phyloP scores from a whole-genome alignment of 2,329 filamentous ascomycete genomes.

The Epichloe scottii region DNA sequence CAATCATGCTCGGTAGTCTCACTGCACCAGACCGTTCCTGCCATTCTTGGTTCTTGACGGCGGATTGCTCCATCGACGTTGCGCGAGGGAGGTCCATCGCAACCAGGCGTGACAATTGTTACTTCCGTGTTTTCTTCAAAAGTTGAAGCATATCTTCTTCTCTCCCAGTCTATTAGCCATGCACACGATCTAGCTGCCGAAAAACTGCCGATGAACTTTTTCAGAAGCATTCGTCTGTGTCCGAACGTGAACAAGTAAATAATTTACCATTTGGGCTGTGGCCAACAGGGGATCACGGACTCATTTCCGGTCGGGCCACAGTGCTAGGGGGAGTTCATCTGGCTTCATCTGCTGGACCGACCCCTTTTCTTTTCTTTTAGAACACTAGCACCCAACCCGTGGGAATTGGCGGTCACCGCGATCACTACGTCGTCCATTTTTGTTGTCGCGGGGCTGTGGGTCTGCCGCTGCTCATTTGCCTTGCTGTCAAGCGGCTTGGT shows the following conservation, averaged over 20 bases:
- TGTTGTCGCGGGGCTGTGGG: neutral
- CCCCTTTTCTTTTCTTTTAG: constrained; percentile 1
- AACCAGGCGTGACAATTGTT: no score
- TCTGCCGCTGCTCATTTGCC: neutral
- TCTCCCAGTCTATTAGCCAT: no score
- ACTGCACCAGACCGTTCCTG: neutral
- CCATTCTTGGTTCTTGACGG: neutral
- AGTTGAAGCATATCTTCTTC: no score
- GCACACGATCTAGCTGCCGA: no score
- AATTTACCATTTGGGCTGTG: neutral
- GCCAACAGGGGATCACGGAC: neutral
- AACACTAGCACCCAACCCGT: neutral
- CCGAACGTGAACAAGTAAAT: neutral
- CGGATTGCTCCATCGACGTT: no score
- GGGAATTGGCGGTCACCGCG: constrained; percentile 2
- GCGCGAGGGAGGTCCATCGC: no score
- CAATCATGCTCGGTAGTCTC: neutral
- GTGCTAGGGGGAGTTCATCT: neutral
- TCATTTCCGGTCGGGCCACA: constrained; percentile 3
- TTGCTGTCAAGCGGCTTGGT: neutral
- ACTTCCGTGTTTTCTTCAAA: neutral
- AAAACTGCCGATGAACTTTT: no score
- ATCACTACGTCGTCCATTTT: neutral
- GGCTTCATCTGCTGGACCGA: neutral
- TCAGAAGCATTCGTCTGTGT: neutral